These are phyloP conservation scores for Calendula officinalis DNA, from an alignment of 129 eudicot genomes.

Conservation along the genomic window DNA sequence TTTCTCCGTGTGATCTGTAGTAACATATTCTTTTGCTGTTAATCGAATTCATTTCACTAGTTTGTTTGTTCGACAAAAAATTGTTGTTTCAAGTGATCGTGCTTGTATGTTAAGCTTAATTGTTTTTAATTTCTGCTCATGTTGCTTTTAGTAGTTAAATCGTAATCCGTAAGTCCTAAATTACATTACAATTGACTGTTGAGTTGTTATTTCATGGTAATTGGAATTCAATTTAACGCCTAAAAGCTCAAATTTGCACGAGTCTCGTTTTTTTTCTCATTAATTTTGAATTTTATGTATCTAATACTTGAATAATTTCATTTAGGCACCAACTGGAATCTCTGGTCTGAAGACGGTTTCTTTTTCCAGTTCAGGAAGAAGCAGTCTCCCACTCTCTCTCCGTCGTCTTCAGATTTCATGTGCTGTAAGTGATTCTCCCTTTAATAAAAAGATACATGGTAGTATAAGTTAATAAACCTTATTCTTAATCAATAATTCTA, in stretches of 20 bases:
- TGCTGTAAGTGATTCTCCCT: constrained; percentile 31
- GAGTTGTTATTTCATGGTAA: background rate
- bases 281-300: background rate
- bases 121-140: background rate
- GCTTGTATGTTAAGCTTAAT: background rate
- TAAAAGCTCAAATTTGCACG: background rate
- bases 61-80: background rate
- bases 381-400: constrained; percentile 28
- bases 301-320: background rate
- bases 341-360: constrained; percentile 37
- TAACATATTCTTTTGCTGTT: background rate
- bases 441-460: too few relatives aligned
- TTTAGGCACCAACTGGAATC: constrained; percentile 31
- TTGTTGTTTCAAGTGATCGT: background rate
- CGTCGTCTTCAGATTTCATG: constrained; percentile 37
- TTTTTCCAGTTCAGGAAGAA: constrained; percentile 32
- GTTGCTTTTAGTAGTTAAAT: constrained; percentile 8
- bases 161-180: background rate
- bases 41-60: background rate
- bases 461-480: too few relatives aligned
- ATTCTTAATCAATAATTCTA: too few relatives aligned
- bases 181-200: background rate
- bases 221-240: background rate
- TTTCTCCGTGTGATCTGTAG: constrained; percentile 13
- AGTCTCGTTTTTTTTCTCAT: background rate